Evolutionary conservation across 2,329 filamentous ascomycete genomes (phyloP), one percentile per base, ranked within the genome.

Genomic region (Seiridium cupressi): DNA sequence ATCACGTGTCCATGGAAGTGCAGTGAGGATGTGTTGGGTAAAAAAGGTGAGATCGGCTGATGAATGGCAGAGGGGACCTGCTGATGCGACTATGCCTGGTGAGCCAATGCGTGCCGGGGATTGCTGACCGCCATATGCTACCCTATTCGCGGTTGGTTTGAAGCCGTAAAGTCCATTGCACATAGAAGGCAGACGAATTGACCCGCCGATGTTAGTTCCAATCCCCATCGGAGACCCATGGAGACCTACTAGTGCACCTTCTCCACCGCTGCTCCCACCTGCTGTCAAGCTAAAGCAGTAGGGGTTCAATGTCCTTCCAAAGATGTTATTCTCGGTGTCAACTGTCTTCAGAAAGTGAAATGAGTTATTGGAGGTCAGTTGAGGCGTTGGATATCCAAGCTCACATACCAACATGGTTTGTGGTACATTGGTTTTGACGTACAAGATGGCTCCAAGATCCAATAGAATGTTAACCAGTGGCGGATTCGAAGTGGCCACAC

Each of bases 1-100:
- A 44, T 85, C 83, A 34, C 79, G 74, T 3, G 65, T 64, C 79
- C 80, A 84, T 0, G 81, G 77, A 0, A 76, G 64, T 1, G 72
- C 70, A 2, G 69, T 63, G 0, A 80, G 61, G 0, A 83, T 70
- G 0, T 73, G 70, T 3, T 73, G 73, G 69, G 84, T 72, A 35
- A 80, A 74, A 4, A 79, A 63, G 9, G 68, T 66, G 38, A 73
- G 67, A 61, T 80, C 79, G 1, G 77, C 72, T 0, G 79, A 61
- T 0, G 72, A 75, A 13, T 75, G 73, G 0, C 74, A 77, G 62
- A 79, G 70, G 0, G 81, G 80, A 0, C 81, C 81, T 9, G 74
- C 76, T 0, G 72, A 73, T 0, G 78, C 73, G 0, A 69, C 34
- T 0, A 82, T 73, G 3, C 69, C 69, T 0, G 67, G 66, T 42